phyloP scores from a whole-genome alignment of 2,329 filamentous ascomycete species.

The Byssothecium circinans region DNA sequence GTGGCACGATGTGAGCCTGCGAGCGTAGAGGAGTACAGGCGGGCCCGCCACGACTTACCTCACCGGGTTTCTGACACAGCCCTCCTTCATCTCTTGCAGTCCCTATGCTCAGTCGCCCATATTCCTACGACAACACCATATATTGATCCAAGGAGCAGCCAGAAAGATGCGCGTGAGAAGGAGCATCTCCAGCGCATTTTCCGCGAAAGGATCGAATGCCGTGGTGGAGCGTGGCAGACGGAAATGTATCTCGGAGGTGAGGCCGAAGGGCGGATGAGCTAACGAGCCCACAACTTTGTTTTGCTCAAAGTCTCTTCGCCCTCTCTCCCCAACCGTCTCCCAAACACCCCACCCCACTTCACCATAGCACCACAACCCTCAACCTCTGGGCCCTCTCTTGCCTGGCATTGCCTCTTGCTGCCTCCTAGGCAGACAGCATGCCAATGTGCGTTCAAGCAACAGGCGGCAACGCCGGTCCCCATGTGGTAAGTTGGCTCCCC shows the following conservation, averaged over 20 bases:
- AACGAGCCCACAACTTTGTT: too few species aligned
- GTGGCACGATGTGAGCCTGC: background rate
- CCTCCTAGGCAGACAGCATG: background rate
- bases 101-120: background rate
- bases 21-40: background rate
- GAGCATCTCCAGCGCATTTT: background rate
- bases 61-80: too few species aligned
- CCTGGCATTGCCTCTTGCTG: background rate
- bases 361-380: too few species aligned
- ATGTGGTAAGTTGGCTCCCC: too few species aligned
- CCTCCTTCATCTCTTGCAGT: background rate
- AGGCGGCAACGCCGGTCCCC: too few species aligned
- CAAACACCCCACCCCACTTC: background rate
- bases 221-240: background rate
- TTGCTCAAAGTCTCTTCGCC: background rate
- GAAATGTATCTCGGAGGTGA: background rate
- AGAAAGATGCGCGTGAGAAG: background rate
- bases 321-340: background rate
- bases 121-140: background rate
- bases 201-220: background rate
- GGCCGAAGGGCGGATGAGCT: background rate
- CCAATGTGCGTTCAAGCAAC: too few species aligned
- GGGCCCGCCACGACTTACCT: too few species aligned
- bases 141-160: too few species aligned
- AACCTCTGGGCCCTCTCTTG: too few species aligned